Base-by-base conservation (phyloP, 1,284 basidiomycete genomes). In the Ganoderma multipileum region DNA sequence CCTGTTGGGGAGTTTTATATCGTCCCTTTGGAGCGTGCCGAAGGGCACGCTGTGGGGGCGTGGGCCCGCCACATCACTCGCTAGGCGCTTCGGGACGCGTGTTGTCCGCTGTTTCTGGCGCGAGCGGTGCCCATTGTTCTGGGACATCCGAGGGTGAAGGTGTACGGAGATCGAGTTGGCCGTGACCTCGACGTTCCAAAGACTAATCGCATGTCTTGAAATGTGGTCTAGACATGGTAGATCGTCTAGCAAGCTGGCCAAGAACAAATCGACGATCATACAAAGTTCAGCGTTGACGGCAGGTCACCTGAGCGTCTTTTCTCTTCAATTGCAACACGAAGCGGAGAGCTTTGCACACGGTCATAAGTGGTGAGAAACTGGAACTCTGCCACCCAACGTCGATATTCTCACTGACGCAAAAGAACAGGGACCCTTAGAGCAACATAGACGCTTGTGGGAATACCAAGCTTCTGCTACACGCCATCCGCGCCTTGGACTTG, bases 1-100 rank as follows among this genome's bases (percentile, higher is more conserved):
- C 44, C 55, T 42, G 28, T 3, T 61, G 66, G 61, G 63, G 36
- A 62, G 57, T 65, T 71, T 73, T 73, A 71, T 69, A 68, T 52
- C 39, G 38, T 23, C 33, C 52, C 38, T 57, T 55, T n/a, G 59
- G 68, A 62, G 62, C 66, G n/a, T 69, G 59, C 65, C 66, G 68
- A 54, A 58, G 72, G 68, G 68, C 72, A 71, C 68, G 72, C 65
- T 36, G 58, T 64, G 39, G 68, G 62, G 69, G 69, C 68, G 68
- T 71, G 72, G 33, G 55, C 57, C 50, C 47, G 62, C 50, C 67
- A 65, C 71, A 72, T 72, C 71, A 72, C 63, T 64, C 59, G 64
- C 52, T 52, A 64, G 68, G 70, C 68, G 70, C 70, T 67, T 69
- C 63, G 8, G 55, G 67, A 52, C 70, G 66, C 70, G 65, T 65